Base-by-base conservation (phyloP, 2,329 filamentous ascomycete genomes). In the Sarocladium strictum region DNA sequence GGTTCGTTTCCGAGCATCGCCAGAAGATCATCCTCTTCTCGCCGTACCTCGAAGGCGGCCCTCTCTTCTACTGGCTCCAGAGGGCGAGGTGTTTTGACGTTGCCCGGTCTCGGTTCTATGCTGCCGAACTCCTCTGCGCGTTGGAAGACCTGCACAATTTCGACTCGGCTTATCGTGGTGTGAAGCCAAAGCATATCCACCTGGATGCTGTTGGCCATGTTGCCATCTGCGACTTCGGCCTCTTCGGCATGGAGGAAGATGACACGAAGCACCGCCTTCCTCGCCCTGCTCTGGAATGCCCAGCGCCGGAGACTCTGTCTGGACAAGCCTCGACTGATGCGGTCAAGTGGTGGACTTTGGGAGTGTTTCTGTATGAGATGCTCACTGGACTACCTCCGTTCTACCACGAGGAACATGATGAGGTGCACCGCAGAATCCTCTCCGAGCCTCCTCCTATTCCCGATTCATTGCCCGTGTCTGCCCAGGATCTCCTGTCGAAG, bases 221-320 rank as follows among this genome's bases (percentile, higher is more conserved):
- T 67, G 93, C 94, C 24, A 82, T 99, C 14, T 99, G 94, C 68
- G 94, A 99, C 71, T 97, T 97, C 67, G 94, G 94, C 60, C 85
- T 99, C 17, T 97, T 97, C 57, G 93, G 97, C 67, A 97, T 97
- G 92, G 97, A 97, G 80, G 94, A 97, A 64, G 93, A 97, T 71
- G 94, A 99, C 73, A 85, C 90, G 63, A 97, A 94, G n/a, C n/a
- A n/a, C 32, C 97, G 97, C 76, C 97, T 92, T 2, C 97, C 97
- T 78, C 97, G 94, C 67, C 94, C 94, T 59, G 99, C 94, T 5
- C 94, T 94, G 43, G 94, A 99, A 72, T 99, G 97, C 65, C 84
- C 97, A 51, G 94, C 94, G 2, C 94, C 94, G 1, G 94, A 99
- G 70, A 79, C 99, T 57, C 78, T 99, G 29, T 85, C 96, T 66